phyloP scores from a whole-genome alignment of 768 basidiomycete species.

The Phlegmacium glaucopus region DNA sequence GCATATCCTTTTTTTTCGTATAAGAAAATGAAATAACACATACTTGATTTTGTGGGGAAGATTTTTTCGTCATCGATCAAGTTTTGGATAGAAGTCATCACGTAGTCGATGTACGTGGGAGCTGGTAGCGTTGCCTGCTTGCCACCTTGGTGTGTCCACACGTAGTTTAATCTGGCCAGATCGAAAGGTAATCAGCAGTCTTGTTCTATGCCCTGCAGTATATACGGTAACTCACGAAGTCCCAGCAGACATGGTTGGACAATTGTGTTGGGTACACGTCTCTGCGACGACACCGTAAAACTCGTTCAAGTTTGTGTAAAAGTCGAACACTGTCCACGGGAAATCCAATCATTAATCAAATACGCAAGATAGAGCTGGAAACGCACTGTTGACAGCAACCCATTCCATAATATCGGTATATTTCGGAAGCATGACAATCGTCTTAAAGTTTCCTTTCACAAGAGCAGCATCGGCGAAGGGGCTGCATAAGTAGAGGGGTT shows the following conservation, averaged over 20 bases:
- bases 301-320: slow-evolving; percentile 95
- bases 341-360: too few species aligned
- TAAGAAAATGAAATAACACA: too few species aligned
- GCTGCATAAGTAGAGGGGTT: slow-evolving; percentile 86
- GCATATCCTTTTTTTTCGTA: neutral
- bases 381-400: slow-evolving; percentile 92
- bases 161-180: slow-evolving; percentile 74
- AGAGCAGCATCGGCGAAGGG: slow-evolving; percentile 95
- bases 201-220: neutral
- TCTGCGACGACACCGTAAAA: slow-evolving; percentile 95
- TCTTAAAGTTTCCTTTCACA: slow-evolving; percentile 98
- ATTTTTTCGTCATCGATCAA: slow-evolving; percentile 90
- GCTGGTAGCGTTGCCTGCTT: slow-evolving; percentile 86
- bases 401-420: slow-evolving; percentile 96
- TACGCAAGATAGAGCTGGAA: slow-evolving; percentile 1
- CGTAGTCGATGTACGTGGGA: slow-evolving; percentile 96
- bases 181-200: neutral
- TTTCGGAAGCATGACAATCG: slow-evolving; percentile 94
- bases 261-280: slow-evolving; percentile 85
- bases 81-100: slow-evolving; percentile 96
- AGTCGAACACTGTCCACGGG: slow-evolving; percentile 78
- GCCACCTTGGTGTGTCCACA: slow-evolving; percentile 91
- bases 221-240: slow-evolving; percentile 52
- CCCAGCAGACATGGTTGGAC: slow-evolving; percentile 92
- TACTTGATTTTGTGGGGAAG: slow-evolving; percentile 95